Base-by-base conservation (phyloP, 1,139 yeast species). In the Starmera stellimalicola region DNA sequence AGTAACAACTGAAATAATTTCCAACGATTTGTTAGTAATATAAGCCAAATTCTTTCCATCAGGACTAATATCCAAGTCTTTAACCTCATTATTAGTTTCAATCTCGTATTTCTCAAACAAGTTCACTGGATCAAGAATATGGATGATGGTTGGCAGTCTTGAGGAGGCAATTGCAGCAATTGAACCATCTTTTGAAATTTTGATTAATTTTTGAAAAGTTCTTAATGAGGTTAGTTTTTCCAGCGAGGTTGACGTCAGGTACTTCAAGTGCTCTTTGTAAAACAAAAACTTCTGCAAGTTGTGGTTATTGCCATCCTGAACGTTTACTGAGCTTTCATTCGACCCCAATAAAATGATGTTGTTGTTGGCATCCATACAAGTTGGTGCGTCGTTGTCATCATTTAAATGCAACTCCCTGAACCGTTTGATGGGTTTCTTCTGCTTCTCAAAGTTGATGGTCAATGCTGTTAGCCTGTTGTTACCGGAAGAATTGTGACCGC, bases 401-500 rank as follows among this genome's bases (percentile, higher is more conserved):
- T 76, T 75, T 39, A 81, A 57, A 1, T 68, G 65, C 47, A 81
- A 65, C 49, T 81, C 91, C 44, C 91, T 63, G 52, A 73, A 81
- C 45, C 75, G 64, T 52, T 78, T 83, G 37, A 81, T 57, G 9
- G 44, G 45, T 24, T 42, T 45, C 28, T 71, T 65, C 45, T 77
- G 68, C 42, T 73, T 70, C 29, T 60, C 54, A 26, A 65, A 62
- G 39, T 79, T 77, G 36, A 81, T 63, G 37, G 71, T 63, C 31
- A 79, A 58, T 14, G 81, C 85, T 10, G 91, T 79, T 45, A 88
- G 64, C 53, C 82, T 84, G 55, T 87, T 88, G 35, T 87, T 79
- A 35, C 82, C 73, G 25, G 94, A 94, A 47, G 81, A 75, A 45
- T 70, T 77, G 14, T 93, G 93, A 24, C 95, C 95, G n/a, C 12